Evolutionary conservation across 202 grass and related monocot genomes (phyloP).

Genomic region (Cymbopogon flexuosus): DNA sequence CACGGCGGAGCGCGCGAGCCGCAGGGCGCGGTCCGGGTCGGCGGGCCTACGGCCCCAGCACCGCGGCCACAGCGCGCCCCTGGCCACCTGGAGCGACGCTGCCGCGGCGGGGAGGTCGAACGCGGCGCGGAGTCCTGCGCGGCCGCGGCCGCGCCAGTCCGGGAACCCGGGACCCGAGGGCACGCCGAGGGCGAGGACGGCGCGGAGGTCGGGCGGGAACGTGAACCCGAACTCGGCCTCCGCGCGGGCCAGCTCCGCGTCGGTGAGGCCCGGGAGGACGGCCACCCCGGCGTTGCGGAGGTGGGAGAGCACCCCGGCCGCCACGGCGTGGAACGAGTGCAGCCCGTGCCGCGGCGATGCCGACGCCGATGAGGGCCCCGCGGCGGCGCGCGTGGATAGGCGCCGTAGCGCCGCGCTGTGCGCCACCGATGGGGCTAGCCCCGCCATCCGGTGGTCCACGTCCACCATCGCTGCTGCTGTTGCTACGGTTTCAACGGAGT

Average conservation of each 20-base stretch:
- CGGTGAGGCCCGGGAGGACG: slow-evolving; percentile 53
- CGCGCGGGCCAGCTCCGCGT: slow-evolving; percentile 56
- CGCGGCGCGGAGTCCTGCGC: slow-evolving; percentile 34
- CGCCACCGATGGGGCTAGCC: slow-evolving; percentile 42
- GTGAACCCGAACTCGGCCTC: slow-evolving; percentile 76
- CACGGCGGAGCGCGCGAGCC: slow-evolving; percentile 57
- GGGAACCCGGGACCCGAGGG: slow-evolving; percentile 70
- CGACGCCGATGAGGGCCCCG: slow-evolving; percentile 14
- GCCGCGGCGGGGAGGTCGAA: slow-evolving; percentile 65
- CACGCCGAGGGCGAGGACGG: slow-evolving; percentile 57
- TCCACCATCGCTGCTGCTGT: slow-evolving; percentile 58
- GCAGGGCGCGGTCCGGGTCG: slow-evolving; percentile 60
- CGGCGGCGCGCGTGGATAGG: slow-evolving; percentile 60
- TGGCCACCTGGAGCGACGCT: slow-evolving; percentile 54
- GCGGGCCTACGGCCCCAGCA: slow-evolving; percentile 58
- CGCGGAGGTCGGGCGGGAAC: slow-evolving; percentile 88
- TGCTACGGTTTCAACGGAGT: not conserved
- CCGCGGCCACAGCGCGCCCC: slow-evolving; percentile 72
- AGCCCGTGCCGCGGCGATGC: slow-evolving; percentile 50
- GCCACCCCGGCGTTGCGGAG: slow-evolving; percentile 47
- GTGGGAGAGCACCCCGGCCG: slow-evolving; percentile 46
- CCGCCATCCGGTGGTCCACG: slow-evolving; percentile 59
- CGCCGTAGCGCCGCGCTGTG: slow-evolving; percentile 67
- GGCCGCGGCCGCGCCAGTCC: slow-evolving; percentile 54
- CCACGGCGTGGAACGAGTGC: slow-evolving; percentile 66